Conservation (phyloP, 2,329 filamentous ascomycete species). For the Apiospora saccharicola region DNA sequence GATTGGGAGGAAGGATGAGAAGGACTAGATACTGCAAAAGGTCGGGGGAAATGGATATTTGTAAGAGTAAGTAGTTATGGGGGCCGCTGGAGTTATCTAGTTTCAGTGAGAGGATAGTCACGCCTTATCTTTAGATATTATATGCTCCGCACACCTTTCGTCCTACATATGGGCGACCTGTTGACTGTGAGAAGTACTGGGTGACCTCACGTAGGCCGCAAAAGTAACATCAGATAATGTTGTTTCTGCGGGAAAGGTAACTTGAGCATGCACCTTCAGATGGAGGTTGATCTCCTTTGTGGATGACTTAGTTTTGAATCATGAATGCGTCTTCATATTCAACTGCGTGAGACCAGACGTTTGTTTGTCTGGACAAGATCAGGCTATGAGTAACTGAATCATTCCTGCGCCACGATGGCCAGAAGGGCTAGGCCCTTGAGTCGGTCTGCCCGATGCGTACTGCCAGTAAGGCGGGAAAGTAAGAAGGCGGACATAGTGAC, state of each 20-base stretch:
- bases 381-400: neutral
- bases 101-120: neutral
- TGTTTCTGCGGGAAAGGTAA: too few species aligned
- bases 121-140: conserved; percentile 21
- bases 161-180: neutral
- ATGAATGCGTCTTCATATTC: too few species aligned
- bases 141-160: neutral
- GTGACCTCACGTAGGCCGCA: too few species aligned
- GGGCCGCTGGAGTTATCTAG: neutral
- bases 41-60: neutral
- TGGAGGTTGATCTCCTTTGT: too few species aligned
- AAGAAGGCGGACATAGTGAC: neutral
- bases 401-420: neutral
- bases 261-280: too few species aligned
- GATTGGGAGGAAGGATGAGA: neutral
- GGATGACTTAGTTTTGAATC: too few species aligned
- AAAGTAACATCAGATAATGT: too few species aligned
- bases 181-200: too few species aligned
- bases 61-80: neutral
- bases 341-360: too few species aligned
- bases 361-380: too few species aligned
- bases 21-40: neutral
- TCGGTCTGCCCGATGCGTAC: neutral
- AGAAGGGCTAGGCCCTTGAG: neutral
- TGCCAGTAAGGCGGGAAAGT: neutral